Percentiles rank a stretch among this genome's conserved stretches.
Conservation (phyloP, 169 alveolate species). For the Plasmodium billcollinsi region DNA sequence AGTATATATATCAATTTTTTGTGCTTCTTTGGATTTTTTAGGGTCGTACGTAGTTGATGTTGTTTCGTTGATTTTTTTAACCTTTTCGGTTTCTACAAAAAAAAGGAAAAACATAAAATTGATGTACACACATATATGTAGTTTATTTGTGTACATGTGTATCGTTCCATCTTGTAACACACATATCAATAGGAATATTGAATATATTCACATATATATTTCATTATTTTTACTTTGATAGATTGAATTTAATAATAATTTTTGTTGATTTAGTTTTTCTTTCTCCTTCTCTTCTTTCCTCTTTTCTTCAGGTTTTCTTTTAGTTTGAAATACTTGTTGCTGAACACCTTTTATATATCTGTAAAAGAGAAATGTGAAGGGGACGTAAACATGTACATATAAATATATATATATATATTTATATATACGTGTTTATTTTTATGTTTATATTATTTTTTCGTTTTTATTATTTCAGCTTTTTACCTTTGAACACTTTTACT, state of each 20-base stretch:
- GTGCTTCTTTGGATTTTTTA: conserved; percentile 87
- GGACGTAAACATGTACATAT: not conserved
- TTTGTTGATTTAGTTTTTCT: conserved; percentile 94
- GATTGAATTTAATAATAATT: conserved; percentile 94
- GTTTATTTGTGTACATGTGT: too few species aligned
- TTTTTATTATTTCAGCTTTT: conserved; percentile 25
- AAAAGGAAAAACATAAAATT: not conserved
- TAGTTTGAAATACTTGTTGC: conserved; percentile 86
- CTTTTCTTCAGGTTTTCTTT: conserved; percentile 85
- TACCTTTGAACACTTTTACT: conserved; percentile 97
- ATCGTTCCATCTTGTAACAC: too few species aligned
- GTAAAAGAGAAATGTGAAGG: not conserved
- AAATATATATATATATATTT: not conserved
- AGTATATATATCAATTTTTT: conserved; percentile 95
- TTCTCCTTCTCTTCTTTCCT: conserved; percentile 95
- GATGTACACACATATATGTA: not conserved
- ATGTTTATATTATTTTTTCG: not conserved
- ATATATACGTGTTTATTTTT: conserved; percentile 2
- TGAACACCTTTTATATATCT: conserved; percentile 88
- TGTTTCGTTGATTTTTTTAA: conserved; percentile 86
- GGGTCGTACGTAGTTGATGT: conserved; percentile 85
- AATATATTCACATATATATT: not conserved
- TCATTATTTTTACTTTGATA: conserved; percentile 83
- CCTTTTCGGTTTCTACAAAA: conserved; percentile 87
- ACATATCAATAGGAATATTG: too few species aligned